Evolutionary conservation across 169 alveolate genomes (phyloP).

Genomic region (Eimeria sp.): DNA sequence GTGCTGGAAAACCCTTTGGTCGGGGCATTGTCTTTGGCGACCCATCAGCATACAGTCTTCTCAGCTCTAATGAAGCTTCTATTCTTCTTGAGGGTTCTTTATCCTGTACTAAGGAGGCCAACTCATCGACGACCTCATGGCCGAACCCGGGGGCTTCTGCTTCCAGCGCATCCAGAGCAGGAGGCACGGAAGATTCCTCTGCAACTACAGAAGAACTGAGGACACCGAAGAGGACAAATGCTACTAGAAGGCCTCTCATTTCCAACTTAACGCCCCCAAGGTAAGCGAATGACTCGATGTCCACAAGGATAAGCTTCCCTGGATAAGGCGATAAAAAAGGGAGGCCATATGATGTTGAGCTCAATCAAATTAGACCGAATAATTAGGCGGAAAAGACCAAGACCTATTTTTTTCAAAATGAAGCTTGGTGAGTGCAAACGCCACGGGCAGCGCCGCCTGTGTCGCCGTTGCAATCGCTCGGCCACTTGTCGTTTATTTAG

Average conservation of each 20-base stretch:
- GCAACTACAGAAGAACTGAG: background rate
- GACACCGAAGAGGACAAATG: background rate
- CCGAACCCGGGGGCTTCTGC: background rate
- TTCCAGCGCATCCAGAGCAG: background rate
- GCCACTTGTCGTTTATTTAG: background rate
- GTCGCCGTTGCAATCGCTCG: background rate
- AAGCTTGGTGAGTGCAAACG: background rate
- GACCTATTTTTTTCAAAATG: background rate
- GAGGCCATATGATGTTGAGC: no score
- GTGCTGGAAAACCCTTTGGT: constrained; percentile 34
- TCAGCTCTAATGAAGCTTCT: constrained; percentile 35
- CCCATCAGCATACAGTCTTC: background rate
- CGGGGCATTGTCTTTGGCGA: constrained; percentile 10
- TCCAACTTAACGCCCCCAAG: background rate
- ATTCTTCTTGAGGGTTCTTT: background rate
- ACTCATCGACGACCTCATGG: background rate
- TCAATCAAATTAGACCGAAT: background rate
- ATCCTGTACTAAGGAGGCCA: background rate
- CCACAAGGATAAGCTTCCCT: background rate
- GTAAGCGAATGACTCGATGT: background rate
- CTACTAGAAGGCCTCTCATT: background rate
- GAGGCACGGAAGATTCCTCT: background rate
- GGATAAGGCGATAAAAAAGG: background rate
- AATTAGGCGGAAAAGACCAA: background rate
- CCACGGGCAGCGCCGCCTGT: background rate